Evolutionary conservation across 2,329 filamentous ascomycete species (phyloP), one percentile per base, ranked within the genome.

Genomic region (Aspergillus fumigatus): DNA sequence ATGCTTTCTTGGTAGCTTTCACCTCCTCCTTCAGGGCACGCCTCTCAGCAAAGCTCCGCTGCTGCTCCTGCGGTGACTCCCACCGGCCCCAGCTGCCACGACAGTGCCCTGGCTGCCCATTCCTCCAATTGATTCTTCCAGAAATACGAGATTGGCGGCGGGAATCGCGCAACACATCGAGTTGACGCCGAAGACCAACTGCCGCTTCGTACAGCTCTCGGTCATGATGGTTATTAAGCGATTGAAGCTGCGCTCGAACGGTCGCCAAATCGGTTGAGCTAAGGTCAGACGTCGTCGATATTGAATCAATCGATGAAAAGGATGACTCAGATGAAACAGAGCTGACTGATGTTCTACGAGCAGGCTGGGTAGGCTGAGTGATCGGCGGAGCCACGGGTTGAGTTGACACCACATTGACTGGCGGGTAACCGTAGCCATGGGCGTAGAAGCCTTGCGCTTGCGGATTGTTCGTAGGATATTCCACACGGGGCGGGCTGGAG

Each of bases 271-370:
- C 73, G 1, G 70, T 67, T 6, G 70, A 63, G 40, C 65, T 67
- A 29, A 75, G 63, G 14, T 74, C 72, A 4, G 72, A 74, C 3
- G 69, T 70, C 5, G 72, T 73, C 21, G 70, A 73, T 23, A 75
- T 53, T 9, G 72, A 68, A 41, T 74, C 70, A 47, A 75, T 71
- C 1, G 73, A 75, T 48, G 69, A 69, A 11, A 75, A 61, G 0
- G 73, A 75, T 1, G 68, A 67, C 6, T 72, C 65, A 4, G 71
- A 73, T 10, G 69, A 65, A 4, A 53, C 58, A 1, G 73, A 75
- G 47, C 55, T 61, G 11, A 66, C 56, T 2, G 73, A 75, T 40
- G 50, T 51, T 9, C 72, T 63, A 5, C 71, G 70, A 21, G 63
- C 50, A 9, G 55, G 64, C 45, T 65, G 62, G 1, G 53, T 29